Evolutionary conservation across 345 rosid species (phyloP), one percentile per base, ranked within the genome.

Genomic region (Linum lewisii): DNA sequence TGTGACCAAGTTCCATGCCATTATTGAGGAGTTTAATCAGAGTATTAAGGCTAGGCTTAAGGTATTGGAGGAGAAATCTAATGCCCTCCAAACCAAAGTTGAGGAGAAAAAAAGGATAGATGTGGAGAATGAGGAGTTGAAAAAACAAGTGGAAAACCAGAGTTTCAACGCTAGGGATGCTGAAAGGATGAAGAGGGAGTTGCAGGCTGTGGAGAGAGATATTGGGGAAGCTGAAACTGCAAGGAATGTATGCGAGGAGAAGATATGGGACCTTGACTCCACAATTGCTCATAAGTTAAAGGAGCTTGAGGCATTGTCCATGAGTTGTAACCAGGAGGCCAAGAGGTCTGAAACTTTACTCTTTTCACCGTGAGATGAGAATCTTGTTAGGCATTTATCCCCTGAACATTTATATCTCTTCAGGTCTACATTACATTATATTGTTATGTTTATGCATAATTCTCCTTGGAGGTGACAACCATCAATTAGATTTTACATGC

Each of bases 121-220:
- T 0, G 75, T 67, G 62, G 95, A 93, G 77, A 93, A 89, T 55
- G 79, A 83, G 57, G 97, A 79, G 72, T 62, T 93, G 71, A 82
- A 72, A 82, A 85, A 76, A 75, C 76, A 63, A 34, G 85, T 89
- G 61, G 88, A 82, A 54, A 68, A 73, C 73, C 99, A 87, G 84
- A 75, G 79, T 20, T 69, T 89, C 44, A 93, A 85, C 60, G 66
- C 81, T 0, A 73, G 94, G 67, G 99, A 89, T 65, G 84, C 73
- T 0, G 95, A 93, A 77, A 86, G 97, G 82, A 93, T 93, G 97
- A 87, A 73, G 79, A 87, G 88, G 72, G 97, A 93, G 81, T 68
- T 93, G 73, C 82, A 74, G 63, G 87, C 82, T 0, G 93, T 87
- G 63, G 99, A 93, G 68, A 87, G 90, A 69, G 95, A 85, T 65